Base-by-base conservation (phyloP, 2,329 filamentous ascomycete species). In the Xylariaceae sp. region DNA sequence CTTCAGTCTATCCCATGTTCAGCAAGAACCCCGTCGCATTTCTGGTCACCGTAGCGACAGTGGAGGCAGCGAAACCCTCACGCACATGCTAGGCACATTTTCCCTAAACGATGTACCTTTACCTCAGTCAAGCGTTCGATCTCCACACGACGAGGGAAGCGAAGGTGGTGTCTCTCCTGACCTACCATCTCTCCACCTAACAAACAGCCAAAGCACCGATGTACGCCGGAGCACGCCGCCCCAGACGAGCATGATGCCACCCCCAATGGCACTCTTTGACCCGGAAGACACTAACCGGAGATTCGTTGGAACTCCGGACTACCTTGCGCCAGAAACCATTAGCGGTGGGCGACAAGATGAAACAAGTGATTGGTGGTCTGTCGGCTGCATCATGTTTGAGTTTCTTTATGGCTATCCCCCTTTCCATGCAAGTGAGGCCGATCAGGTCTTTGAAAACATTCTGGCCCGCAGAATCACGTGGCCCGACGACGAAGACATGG, bases 301-400 rank as follows among this genome's bases (percentile, higher is more conserved):
- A 38, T 99, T 99, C 63, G 94, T 99, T 9, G 94, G 94, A 31
- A 99, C 94, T 0, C 94, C 94, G 0, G 94, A 99, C 69, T 99
- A 99, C 67, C 81, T 99, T 13, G 94, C 94, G 0, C 94, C 94
- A 0, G 95, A 99, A 68, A 99, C 95, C 0, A 96, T 99, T 66
- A 92, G 90, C 59, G 94, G 95, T 45, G 86, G 91, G 60, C 91
- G 93, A 1, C 94, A 99, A 70, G 94, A 99, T 65, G 93, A 97
- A 70, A 94, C 93, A 60, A 97, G 94, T 67, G 94, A 99, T 83
- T 99, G 94, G 94, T 99, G 94, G 94, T 97, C 94, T 18, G 80
- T 99, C n/a, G 94, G 94, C 1, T 99, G 95, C 69, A 97, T 99
- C 62, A 76, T 97, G 71, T 99, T 97, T 64, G 94, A 99, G 65